These are phyloP conservation scores for Anisodus tanguticus DNA, from an alignment of 257 asterid genomes.

Conservation along the genomic window DNA sequence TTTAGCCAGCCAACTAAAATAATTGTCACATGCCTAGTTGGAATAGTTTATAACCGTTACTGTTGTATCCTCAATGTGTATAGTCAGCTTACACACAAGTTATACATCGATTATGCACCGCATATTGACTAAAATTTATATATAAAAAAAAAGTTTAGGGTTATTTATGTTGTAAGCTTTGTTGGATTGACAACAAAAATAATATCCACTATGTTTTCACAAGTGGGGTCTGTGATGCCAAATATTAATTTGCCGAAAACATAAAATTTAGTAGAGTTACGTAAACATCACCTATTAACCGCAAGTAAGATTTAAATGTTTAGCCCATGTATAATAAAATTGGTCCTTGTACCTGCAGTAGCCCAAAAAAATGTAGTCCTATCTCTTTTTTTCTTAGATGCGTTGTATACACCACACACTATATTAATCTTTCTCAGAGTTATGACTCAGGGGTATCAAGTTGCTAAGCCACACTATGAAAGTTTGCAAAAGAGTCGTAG, in stretches of 20 bases:
- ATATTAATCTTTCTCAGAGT: too few relatives aligned
- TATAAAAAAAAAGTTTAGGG: too few relatives aligned
- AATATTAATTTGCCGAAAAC: neutral
- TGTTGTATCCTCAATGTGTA: neutral
- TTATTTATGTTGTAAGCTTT: neutral
- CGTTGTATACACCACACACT: too few relatives aligned
- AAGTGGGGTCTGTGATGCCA: neutral
- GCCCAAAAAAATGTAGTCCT: neutral
- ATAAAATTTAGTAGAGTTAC: neutral
- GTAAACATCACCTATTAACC: neutral
- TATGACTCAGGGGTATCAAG: too few relatives aligned
- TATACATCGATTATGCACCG: too few relatives aligned
- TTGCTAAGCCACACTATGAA: too few relatives aligned
- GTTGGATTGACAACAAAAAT: neutral
- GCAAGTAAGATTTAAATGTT: neutral
- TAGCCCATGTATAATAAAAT: neutral
- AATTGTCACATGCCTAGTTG: too few relatives aligned
- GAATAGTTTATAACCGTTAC: too few relatives aligned
- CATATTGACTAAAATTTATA: too few relatives aligned
- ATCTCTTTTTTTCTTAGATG: neutral
- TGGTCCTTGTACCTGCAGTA: constrained; percentile 2
- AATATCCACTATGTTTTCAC: too few relatives aligned
- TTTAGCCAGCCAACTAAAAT: too few relatives aligned
- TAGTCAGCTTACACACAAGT: neutral
- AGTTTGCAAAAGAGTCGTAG: too few relatives aligned